Percentiles rank a stretch among this genome's conserved stretches.
Evolutionary conservation across 176 grass and related monocot genomes (phyloP).

Genomic region (Lolium perenne): DNA sequence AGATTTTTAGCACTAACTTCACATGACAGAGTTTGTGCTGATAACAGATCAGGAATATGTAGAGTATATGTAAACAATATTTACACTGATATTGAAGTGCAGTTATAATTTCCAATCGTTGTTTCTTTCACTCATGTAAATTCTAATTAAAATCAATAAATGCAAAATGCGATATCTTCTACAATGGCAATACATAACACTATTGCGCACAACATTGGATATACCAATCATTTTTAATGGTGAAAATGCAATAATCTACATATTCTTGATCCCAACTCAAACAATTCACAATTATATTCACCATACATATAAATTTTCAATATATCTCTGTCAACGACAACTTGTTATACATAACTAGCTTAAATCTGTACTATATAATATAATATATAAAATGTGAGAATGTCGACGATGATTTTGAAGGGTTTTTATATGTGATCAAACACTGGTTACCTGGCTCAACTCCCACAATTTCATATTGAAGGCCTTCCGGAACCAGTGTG

Average conservation of each 20-base stretch:
- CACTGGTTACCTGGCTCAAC: conserved; percentile 72
- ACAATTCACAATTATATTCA: conserved; percentile 12
- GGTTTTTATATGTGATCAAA: conserved; percentile 9
- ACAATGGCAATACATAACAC: not conserved
- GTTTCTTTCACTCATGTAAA: not conserved
- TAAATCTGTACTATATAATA: not conserved
- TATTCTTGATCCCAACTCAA: not conserved
- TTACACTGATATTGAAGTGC: not conserved
- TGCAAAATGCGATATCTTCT: not conserved
- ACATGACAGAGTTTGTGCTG: not conserved
- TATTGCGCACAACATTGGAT: not conserved
- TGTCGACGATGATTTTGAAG: too few species aligned
- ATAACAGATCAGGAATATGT: not conserved
- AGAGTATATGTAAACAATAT: not conserved
- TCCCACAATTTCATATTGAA: conserved; percentile 72
- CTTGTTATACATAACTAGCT: not conserved
- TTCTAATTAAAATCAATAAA: not conserved
- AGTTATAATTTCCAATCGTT: conserved; percentile 1
- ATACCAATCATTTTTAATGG: not conserved
- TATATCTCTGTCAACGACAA: not conserved
- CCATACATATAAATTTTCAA: not conserved
- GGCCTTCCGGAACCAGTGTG: conserved; percentile 59
- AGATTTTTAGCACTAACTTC: conserved; percentile 20
- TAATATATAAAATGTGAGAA: not conserved
- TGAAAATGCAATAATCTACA: not conserved